Base-by-base conservation (phyloP, 345 rosid genomes). In the Lumnitzera racemosa region DNA sequence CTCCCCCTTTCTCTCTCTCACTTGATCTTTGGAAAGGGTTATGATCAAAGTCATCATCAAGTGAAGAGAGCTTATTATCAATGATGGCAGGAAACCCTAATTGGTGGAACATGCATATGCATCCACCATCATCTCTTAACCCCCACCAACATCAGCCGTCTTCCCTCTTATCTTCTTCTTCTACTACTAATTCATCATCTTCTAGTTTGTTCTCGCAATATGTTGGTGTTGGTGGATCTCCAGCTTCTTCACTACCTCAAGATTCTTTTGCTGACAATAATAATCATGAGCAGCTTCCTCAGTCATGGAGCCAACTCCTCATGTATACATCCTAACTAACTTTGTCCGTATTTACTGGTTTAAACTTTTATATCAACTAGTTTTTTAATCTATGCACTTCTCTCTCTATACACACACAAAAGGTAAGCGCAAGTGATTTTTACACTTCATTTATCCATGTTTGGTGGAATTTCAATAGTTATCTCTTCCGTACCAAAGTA, bases 61-160 rank as follows among this genome's bases (percentile, higher is more conserved):
- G 16, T n/a, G 61, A 46, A 66, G 60, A 65, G 70, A 55, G 58
- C 57, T 36, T 36, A 36, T 36, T 61, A 57, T 73, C 69, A 73
- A 83, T 80, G 85, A 83, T 81, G 86, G 84, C 80, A 61, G 86
- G 86, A 77, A 84, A 81, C 83, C 87, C 87, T 84, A 84, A 70
- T 53, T 76, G 83, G 84, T 77, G 86, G 84, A 81, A 80, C 75
- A 71, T 79, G 83, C 23, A 54, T 55, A 48, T 63, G 55, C 78
- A 70, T 75, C 82, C 88, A 69, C 74, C 73, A 9, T 69, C 75
- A 57, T 77, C 61, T 49, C 80, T 74, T 50, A 63, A 53, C 15
- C 64, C 46, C 70, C 63, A 59, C 64, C 64, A 43, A 16, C 59
- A 41, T 46, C 57, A 27, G 7, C 43, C 47, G 54, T 23, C 57